Base-by-base conservation (phyloP, 2,329 filamentous ascomycete genomes). In the Ophiocordyceps polyrhachis-furcata region DNA sequence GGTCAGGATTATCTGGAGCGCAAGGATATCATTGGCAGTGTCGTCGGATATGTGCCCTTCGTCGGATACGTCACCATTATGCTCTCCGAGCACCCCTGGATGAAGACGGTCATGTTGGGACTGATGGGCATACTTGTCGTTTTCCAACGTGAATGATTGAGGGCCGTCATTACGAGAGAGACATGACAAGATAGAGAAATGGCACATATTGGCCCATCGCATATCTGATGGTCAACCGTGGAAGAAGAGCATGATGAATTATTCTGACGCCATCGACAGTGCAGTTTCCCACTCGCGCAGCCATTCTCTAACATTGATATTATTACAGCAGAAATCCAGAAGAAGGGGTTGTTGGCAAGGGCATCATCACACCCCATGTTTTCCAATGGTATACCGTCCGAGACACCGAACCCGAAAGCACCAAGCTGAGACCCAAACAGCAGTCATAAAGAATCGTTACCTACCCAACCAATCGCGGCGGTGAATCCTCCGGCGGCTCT, bases 61-160 rank as follows among this genome's bases (percentile, higher is more conserved):
- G 87, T 96, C 14, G 91, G 91, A 52, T 96, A 96, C 58, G 88
- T 96, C 41, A 98, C 91, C 2, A 98, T 98, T 54, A 69, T 96
- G 62, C 69, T 98, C 49, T 91, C 84, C 50, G 91, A 98, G 62
- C 81, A 98, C 59, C 91, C 91, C 6, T 96, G 89, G 89, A 62
- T 96, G 54, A 98, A 98, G 74, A 93, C 85, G 40, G 89, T 80
- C 23, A 84, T 96, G 79, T 63, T 98, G 56, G 89, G 85, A 1
- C 73, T 95, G 43, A 98, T 98, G 91, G 91, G 89, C 1, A 61
- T 95, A 55, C 78, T 93, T 66, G 91, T 95, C 23, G 81, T 98
- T 42, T 61, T 98, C 54, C 91, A 98, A 62, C 69, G 88, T 56
- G 91, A 98, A 68, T 95, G 67, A 51, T 17, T 3, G 23, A 8